Base-by-base conservation (phyloP, 2,329 filamentous ascomycete genomes). In the Westerdykella sp. region DNA sequence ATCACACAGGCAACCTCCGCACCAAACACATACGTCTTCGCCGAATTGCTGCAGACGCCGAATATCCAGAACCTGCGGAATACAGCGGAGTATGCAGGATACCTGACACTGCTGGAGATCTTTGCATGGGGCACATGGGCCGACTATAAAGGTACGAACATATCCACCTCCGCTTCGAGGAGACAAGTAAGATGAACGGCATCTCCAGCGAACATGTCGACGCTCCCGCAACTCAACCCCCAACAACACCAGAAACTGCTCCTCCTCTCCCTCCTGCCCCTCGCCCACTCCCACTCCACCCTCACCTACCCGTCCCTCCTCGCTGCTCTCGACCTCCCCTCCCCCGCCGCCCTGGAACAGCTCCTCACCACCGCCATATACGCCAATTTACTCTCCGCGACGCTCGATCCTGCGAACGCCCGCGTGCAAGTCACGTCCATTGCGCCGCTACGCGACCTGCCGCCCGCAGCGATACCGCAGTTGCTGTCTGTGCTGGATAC, bases 51-150 rank as follows among this genome's bases (percentile, higher is more conserved):
- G 31, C 78, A 85, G 56, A 81, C 83, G 1, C 81, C 86, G 0
- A 81, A 87, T 56, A 82, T 97, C 53, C 85, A 93, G 67, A 76
- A 79, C 11, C 81, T 97, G 36, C 68, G 73, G 21, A 69, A 69
- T 32, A 73, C 80, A n/a, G 63, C 75, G 30, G 84, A 94, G 39
- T 79, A 84, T 57, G 70, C 75, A 6, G 56, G 67, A 34, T 72
- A 87, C 67, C 75, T 93, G 40, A 79, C 73, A 1, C 77, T 95
- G 12, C 83, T 98, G 36, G 78, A 90, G 67, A 83, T 94, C 58
- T 98, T 98, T 69, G 87, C 89, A 46, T 88, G 93, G 75, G 93
- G 91, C 47, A 95, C 88, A 46, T 96, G 88, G 74, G 72, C 78
- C 46, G 79, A 84, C 55, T 96, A 95, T 73, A 74, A 78, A 64